These are phyloP conservation scores for Leccinum uliginosum DNA, from an alignment of 768 basidiomycete genomes.

Conservation along the genomic window DNA sequence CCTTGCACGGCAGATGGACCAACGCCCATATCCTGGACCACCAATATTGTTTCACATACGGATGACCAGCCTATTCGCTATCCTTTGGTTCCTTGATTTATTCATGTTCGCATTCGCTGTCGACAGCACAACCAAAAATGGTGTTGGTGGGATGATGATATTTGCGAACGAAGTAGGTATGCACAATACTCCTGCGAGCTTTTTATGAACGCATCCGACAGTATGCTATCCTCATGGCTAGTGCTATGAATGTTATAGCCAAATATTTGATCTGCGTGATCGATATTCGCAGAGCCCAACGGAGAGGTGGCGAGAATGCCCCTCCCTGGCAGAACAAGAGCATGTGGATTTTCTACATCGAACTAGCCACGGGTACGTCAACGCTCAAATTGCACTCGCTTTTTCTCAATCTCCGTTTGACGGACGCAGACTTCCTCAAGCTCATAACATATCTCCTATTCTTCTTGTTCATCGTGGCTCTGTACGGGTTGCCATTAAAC, in stretches of 20 bases:
- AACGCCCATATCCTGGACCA: constrained; percentile 84
- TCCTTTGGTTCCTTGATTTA: constrained; percentile 74
- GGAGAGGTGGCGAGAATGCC: constrained; percentile 76
- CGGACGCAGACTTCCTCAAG: constrained; percentile 79
- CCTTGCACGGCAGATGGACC: constrained; percentile 82
- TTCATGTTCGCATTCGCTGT: constrained; percentile 76
- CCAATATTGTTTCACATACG: constrained; percentile 81
- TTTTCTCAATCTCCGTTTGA: constrained; percentile 6
- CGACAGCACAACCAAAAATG: constrained; percentile 73
- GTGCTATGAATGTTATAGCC: constrained; percentile 67
- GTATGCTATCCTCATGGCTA: constrained; percentile 89
- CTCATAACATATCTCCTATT: constrained; percentile 88
- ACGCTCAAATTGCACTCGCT: background rate
- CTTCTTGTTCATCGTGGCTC: constrained; percentile 90
- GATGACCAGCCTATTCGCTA: constrained; percentile 65
- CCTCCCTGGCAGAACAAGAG: constrained; percentile 98
- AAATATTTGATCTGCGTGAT: constrained; percentile 81
- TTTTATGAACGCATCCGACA: constrained; percentile 31
- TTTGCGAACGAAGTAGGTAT: constrained; percentile 86
- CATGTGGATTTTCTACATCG: constrained; percentile 95
- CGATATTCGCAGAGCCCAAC: constrained; percentile 76
- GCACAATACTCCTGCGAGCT: background rate
- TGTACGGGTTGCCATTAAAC: constrained; percentile 93
- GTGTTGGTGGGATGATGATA: constrained; percentile 87
- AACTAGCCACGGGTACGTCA: constrained; percentile 76